Evolutionary conservation across 805 yeast species (phyloP), one percentile per base, ranked within the genome.

Genomic region (Kuraishia borneana): DNA sequence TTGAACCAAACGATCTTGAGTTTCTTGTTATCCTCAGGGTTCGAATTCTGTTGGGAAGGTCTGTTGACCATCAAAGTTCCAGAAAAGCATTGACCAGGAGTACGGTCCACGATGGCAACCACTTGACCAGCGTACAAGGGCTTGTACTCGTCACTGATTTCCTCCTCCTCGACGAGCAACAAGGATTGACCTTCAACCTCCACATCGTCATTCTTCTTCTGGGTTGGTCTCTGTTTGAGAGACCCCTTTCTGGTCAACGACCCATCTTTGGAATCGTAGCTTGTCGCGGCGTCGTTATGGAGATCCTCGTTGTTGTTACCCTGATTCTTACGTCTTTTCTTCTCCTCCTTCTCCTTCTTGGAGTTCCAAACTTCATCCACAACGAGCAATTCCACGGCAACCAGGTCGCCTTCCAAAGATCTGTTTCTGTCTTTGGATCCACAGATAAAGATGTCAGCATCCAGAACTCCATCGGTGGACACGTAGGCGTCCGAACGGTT

Each of bases 1-100:
- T 92, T 92, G 57, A 92, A 92, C 98, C 98, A 92, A 22, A 92
- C 96, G 63, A 92, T 92, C 53, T 92, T 92, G 22, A 98, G 98
- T 29, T 73, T 72, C 14, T 44, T 50, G 38, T 36, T 42, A n/a
- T 26, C 29, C 5, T 39, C 35, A 12, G 28, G 28, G 16, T 12
- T 10, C 16, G 13, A 25, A 12, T 12, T 25, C 13, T 25, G 28
- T 46, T 94, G 95, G 3, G 96, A 92, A 3, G 98, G 98, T 56
- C 98, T 76, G 45, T 92, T 69, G 33, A 92, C 63, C 1, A 97
- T 97, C 41, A 92, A 64, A 6, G 96, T 87, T 43, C 98, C 97
- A 23, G 95, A 77, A 51, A 92, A 92, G 36, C 88, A 67, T 54
- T 92, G 98, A 17, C 97, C 96, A 0, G 97, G 96, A 39, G 88